These are phyloP conservation scores for Bonnemaisonia californica DNA, from an alignment of 31 red algal genomes.

Conservation along the genomic window DNA sequence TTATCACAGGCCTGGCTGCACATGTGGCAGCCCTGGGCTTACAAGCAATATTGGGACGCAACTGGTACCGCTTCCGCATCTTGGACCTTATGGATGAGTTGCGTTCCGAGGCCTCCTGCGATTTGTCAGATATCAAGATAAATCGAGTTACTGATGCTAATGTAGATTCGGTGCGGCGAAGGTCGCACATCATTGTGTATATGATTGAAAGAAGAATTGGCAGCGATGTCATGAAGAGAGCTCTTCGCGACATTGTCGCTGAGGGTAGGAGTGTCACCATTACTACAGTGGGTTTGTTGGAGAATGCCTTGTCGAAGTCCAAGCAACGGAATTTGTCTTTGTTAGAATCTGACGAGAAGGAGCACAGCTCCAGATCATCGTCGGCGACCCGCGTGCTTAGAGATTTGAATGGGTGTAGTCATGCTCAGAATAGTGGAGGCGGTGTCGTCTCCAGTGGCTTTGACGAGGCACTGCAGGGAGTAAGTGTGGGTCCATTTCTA, in stretches of 20 bases:
- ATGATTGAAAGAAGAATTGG: slow-evolving; percentile 70
- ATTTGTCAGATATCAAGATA: slow-evolving; percentile 37
- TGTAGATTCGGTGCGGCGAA: slow-evolving; percentile 26
- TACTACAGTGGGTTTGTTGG: slow-evolving; percentile 18
- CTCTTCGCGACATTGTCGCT: slow-evolving; percentile 70
- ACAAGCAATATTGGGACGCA: slow-evolving; percentile 60
- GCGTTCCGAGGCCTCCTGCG: slow-evolving; percentile 31
- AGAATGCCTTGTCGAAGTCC: slow-evolving; percentile 6
- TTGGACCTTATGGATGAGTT: slow-evolving; percentile 46
- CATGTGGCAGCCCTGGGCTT: slow-evolving; percentile 62
- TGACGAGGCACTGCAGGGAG: slow-evolving; percentile 66
- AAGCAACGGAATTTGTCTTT: background rate
- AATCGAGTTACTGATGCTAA: slow-evolving; percentile 34
- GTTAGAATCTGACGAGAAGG: background rate
- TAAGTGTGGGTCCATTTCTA: slow-evolving; percentile 64
- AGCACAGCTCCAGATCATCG: background rate
- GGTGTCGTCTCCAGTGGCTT: slow-evolving; percentile 56
- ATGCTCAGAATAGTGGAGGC: slow-evolving; percentile 10
- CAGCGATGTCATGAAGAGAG: slow-evolving; percentile 57
- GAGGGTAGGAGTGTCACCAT: slow-evolving; percentile 49
- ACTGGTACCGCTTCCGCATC: slow-evolving; percentile 67
- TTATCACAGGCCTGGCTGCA: slow-evolving; percentile 52
- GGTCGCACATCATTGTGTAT: slow-evolving; percentile 67
- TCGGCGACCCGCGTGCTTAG: slow-evolving; percentile 39
- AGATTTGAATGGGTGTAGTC: slow-evolving; percentile 42